Evolutionary conservation across 495 filamentous ascomycete genomes (phyloP), one percentile per base, ranked within the genome.

Genomic region (Penicillium goetzii): DNA sequence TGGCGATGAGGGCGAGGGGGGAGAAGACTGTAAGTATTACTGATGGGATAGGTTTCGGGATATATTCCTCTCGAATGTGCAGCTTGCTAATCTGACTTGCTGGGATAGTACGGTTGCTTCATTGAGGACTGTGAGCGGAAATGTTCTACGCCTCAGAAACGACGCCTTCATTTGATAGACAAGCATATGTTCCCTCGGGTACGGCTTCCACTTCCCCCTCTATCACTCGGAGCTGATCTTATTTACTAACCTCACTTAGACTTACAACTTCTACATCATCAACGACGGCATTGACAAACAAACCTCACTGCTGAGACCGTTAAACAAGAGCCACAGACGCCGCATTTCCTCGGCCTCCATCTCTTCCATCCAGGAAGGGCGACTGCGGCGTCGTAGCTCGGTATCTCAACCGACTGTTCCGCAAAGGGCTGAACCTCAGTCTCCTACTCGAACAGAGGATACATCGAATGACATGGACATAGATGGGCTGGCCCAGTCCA

Each of bases 151-250:
- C 88, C 90, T 5, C 84, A 90, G 64, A 99, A 96, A 74, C 85
- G 95, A 51, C 82, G 89, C 54, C 85, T 91, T 72, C 95, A 99
- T 76, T 77, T 96, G 26, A 91, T 94, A 61, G 94, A 97, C 74
- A 97, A 97, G 76, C 95, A 99, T 69, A 86, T 90, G 80, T 99
- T 95, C 74, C 95, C 94, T 6, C 88, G 86, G 77, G 85, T 85
- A 76, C 68, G 56, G 19, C 21, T 23, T 49, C 45, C 38, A 38
- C 63, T 65, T 51, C 64, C 50, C 15, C 10, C 3, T 28, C 21
- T 26, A 17, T 7, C 45, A 25, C 15, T 17, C 45, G 26, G 3
- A 23, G 3, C 12, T 30, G 14, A 32, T 32, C 14, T 33, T 14
- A 28, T 28, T 9, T 32, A 53, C 50, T 28, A 45, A 7, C 30